A percentile compares a stretch with the other conserved stretches of the same genome.
phyloP scores from a whole-genome alignment of 1,139 yeast species.

The Nakaseomyces nivariensis region DNA sequence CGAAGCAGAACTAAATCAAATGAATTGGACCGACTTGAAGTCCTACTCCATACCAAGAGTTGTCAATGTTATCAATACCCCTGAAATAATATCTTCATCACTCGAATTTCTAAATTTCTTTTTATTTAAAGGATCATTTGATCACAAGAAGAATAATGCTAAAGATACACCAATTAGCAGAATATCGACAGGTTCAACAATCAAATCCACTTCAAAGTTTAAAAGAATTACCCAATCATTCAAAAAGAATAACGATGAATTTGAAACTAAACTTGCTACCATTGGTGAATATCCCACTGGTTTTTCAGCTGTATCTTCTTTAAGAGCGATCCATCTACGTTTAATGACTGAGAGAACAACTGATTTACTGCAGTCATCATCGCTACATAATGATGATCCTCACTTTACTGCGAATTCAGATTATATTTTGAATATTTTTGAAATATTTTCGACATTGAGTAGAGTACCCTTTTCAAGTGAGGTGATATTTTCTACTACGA shows the following conservation, averaged over 20 bases:
- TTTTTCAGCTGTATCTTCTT: constrained; percentile 27
- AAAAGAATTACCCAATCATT: constrained; percentile 14
- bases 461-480: constrained; percentile 43
- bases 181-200: constrained; percentile 14
- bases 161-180: constrained; percentile 10
- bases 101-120: constrained; percentile 21
- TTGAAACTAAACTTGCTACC: constrained; percentile 11
- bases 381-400: constrained; percentile 29
- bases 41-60: constrained; percentile 16
- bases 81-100: constrained; percentile 23
- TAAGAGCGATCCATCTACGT: constrained; percentile 48
- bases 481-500: constrained; percentile 41
- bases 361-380: constrained; percentile 55
- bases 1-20: constrained; percentile 8
- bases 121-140: constrained; percentile 13
- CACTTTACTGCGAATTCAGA: constrained; percentile 33
- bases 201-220: constrained; percentile 12
- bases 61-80: constrained; percentile 18
- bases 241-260: constrained; percentile 13
- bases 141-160: background rate
- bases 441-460: constrained; percentile 43
- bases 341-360: constrained; percentile 59
- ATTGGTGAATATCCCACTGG: constrained; percentile 17
- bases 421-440: constrained; percentile 43
- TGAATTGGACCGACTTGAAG: constrained; percentile 25